Evolutionary conservation across 169 alveolate species (phyloP).

Genomic region (Amoebophrya sp.): DNA sequence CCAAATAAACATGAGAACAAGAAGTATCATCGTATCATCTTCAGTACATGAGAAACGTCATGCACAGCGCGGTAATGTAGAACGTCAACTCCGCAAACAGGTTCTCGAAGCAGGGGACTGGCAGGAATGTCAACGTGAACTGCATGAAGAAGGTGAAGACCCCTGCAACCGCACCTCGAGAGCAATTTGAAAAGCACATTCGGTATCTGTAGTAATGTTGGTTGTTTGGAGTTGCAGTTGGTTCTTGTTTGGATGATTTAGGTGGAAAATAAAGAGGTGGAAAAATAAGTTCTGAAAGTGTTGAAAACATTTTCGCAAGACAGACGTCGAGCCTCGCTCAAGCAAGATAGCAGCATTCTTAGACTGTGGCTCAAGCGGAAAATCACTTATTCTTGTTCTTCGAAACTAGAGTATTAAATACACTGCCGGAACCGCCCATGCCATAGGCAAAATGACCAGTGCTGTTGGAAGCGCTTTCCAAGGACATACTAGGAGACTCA

Average conservation of each 20-base stretch:
- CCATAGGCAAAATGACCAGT: not conserved
- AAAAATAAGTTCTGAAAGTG: too few relatives aligned
- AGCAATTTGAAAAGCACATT: not conserved
- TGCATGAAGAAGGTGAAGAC: constrained; percentile 8
- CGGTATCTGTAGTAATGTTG: not conserved
- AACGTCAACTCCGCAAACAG: constrained; percentile 2
- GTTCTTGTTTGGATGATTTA: not conserved
- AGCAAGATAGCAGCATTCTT: too few relatives aligned
- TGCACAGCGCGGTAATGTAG: constrained; percentile 18
- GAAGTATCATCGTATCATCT: too few relatives aligned
- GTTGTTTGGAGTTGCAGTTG: too few relatives aligned
- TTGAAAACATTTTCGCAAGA: not conserved
- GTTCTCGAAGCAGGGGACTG: constrained; percentile 1
- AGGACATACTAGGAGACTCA: not conserved
- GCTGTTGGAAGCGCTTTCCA: not conserved
- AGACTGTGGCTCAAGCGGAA: not conserved
- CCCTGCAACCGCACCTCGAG: not conserved
- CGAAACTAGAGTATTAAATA: not conserved
- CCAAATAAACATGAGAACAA: too few relatives aligned
- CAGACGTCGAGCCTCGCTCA: too few relatives aligned
- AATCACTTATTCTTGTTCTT: not conserved
- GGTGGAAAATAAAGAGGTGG: not conserved
- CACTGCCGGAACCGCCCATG: not conserved
- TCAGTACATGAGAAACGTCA: constrained; percentile 3
- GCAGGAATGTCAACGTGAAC: constrained; percentile 1